Percentiles rank a stretch among this genome's conserved stretches.
Conservation (phyloP, 1,284 basidiomycete genomes). For the Bondarzewia mesenterica region DNA sequence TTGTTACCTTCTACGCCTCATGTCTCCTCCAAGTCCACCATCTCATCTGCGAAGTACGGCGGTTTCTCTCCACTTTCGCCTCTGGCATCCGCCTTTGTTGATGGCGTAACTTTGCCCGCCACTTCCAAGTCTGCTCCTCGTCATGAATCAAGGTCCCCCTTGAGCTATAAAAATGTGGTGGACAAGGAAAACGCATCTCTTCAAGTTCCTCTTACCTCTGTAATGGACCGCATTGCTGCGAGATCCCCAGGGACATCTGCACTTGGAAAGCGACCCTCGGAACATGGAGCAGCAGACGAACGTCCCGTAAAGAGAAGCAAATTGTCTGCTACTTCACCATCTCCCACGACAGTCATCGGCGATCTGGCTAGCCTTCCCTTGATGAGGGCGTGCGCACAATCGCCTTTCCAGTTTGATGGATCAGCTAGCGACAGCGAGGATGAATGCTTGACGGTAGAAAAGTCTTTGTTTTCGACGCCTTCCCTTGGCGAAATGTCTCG, state of each 20-base stretch:
- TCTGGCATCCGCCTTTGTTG: slow-evolving; percentile 5
- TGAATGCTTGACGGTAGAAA: slow-evolving; percentile 19
- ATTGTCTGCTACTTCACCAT: too few species aligned
- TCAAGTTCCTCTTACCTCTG: slow-evolving; percentile 18
- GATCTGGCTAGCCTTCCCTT: too few species aligned
- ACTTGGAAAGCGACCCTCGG: slow-evolving; percentile 32
- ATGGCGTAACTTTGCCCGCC: slow-evolving; percentile 7
- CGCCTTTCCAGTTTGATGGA: slow-evolving; percentile 16
- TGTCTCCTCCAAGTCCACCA: slow-evolving; percentile 4
- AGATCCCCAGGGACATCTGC: slow-evolving; percentile 20
- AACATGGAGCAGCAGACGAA: slow-evolving; percentile 22
- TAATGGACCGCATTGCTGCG: slow-evolving; percentile 27
- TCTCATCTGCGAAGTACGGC: not conserved
- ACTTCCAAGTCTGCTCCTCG: slow-evolving; percentile 11
- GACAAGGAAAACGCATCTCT: slow-evolving; percentile 44
- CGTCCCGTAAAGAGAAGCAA: slow-evolving; percentile 24
- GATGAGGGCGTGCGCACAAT: too few species aligned
- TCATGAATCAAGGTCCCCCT: slow-evolving; percentile 12
- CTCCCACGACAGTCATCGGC: too few species aligned
- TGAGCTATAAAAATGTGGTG: not conserved
- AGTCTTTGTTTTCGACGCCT: slow-evolving; percentile 5
- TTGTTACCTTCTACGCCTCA: slow-evolving; percentile 3
- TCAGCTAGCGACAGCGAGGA: slow-evolving; percentile 14
- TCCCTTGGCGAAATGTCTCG: slow-evolving; percentile 1
- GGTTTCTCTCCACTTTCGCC: slow-evolving; percentile 7